Conservation (phyloP, 345 rosid genomes). For the Heritiera littoralis region DNA sequence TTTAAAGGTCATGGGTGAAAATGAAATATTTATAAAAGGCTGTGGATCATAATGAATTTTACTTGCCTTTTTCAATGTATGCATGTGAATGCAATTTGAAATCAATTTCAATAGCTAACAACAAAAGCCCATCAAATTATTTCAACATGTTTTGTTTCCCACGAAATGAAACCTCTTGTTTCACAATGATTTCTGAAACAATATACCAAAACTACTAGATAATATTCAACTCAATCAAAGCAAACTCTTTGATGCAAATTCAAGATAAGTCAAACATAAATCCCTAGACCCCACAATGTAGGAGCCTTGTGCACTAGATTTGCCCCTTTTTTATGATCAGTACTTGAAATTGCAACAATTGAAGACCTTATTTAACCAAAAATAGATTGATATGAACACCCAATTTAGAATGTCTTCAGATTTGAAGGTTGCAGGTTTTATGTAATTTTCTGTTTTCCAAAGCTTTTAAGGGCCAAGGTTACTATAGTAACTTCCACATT, state of each 20-base stretch:
- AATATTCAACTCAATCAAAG: neutral
- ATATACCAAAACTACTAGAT: neutral
- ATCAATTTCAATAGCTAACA: no score
- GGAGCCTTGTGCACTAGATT: no score
- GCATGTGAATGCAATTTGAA: no score
- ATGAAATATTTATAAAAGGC: no score
- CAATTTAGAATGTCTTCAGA: neutral
- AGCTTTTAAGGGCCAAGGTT: neutral
- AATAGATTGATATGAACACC: neutral
- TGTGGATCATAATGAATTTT: no score
- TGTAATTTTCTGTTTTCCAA: neutral
- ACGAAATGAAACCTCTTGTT: neutral
- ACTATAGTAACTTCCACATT: neutral
- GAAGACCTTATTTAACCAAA: neutral
- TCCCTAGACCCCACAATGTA: neutral
- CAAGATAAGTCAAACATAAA: neutral
- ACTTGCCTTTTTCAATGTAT: no score
- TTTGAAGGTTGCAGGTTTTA: neutral
- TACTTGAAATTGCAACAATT: neutral
- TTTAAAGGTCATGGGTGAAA: no score
- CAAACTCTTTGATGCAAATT: neutral
- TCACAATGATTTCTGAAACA: neutral
- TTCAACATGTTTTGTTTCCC: neutral
- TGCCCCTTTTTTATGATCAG: neutral
- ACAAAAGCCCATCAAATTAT: no score